Evolutionary conservation across 164 flowering plant genomes (phyloP), one percentile per base, ranked within the genome.

Genomic region (Tetracentron sinense): DNA sequence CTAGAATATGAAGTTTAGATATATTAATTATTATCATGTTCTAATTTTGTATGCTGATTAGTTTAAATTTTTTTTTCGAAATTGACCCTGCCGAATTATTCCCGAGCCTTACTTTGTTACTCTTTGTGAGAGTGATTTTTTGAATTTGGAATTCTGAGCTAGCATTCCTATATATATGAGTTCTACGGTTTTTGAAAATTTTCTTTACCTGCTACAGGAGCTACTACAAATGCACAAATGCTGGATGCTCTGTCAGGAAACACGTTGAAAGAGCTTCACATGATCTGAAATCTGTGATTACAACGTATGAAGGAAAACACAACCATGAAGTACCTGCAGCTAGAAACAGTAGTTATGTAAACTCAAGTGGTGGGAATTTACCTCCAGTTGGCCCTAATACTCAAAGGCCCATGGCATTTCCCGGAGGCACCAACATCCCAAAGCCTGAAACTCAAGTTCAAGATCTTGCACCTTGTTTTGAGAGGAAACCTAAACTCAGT

Each of bases 221-320:
- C 77, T 91, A 91, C 75, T 91, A 87, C 81, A 91, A 91, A 73
- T 91, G 97, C 83, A 88, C 93, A 3, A 81, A 72, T 67, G 74
- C 92, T 23, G 97, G 93, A 66, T 91, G 96, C 72, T 54, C 72
- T 7, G 97, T 91, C 55, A 78, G 93, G 61, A 85, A 86, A 70
- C 94, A 90, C 63, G 90, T 90, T 3, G 96, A 89, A 65, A 73
- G 96, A 70, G 91, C 95, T 26, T 82, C 97, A 6, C 78, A 91
- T 69, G 69, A 88, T 70, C 63, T 78, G 48, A 91, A 87, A 70
- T 79, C 59, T 38, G 95, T 91, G 22, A 72, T 91, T 23, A 85
- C 87, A 46, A 85, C 96, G 11, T 91, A 91, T 42, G 96, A 91
- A 56, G 97, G 97, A 42, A 91, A 87, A 69, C 97, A 88, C 79